Conservation (phyloP, 2,329 filamentous ascomycete species). For the Colletotrichum sp. region DNA sequence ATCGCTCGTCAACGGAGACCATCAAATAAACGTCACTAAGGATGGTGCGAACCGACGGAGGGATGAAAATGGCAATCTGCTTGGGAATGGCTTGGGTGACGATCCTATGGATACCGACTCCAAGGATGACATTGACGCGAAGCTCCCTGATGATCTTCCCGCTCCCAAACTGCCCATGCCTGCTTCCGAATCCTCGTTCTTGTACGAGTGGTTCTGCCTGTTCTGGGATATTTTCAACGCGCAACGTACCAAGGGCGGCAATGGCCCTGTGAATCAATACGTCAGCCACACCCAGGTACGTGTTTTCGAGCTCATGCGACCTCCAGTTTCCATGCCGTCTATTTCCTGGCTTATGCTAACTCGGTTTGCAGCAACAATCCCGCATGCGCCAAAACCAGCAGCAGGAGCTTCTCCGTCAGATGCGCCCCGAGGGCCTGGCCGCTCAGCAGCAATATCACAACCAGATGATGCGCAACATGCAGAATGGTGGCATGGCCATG, state of each 20-base stretch:
- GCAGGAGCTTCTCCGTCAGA: constrained; percentile 76
- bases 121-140: constrained; percentile 77
- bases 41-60: constrained; percentile 72
- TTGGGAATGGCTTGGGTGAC: constrained; percentile 73
- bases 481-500: constrained; percentile 64
- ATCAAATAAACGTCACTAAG: constrained; percentile 70
- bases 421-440: constrained; percentile 64
- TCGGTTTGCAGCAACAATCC: constrained; percentile 61
- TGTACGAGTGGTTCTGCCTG: constrained; percentile 97
- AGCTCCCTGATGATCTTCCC: constrained; percentile 82
- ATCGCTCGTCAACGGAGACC: constrained; percentile 69
- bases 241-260: constrained; percentile 73
- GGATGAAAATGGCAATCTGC: constrained; percentile 69
- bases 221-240: constrained; percentile 97
- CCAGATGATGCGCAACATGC: constrained; percentile 72
- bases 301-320: constrained; percentile 27
- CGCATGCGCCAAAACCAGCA: constrained; percentile 78
- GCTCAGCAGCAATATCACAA: constrained; percentile 60
- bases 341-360: constrained; percentile 23
- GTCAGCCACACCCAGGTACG: constrained; percentile 82
- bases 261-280: constrained; percentile 73
- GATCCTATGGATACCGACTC: constrained; percentile 83
- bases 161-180: constrained; percentile 71
- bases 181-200: constrained; percentile 76
- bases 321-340: constrained; percentile 9